Base-by-base conservation (phyloP, 139 green algal species). In the Gonium pectorale region DNA sequence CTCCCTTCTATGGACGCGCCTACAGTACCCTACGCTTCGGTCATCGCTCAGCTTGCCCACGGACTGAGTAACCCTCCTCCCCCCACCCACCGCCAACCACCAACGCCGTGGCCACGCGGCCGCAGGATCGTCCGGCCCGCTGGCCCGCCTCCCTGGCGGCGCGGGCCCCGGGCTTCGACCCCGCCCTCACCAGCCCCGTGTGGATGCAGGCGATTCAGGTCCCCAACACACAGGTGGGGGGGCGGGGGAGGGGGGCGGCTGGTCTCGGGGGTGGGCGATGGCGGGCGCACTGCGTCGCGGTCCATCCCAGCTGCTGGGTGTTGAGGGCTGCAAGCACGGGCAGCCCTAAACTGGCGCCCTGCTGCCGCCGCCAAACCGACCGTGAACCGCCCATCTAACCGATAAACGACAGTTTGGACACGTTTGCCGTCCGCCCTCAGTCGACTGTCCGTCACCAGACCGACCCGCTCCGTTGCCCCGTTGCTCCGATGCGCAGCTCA, bases 151-250 rank as follows among this genome's bases (percentile, higher is more conserved):
- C 49, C 49, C 49, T 56, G 13, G 49, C 49, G 13, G 13, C 49
- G 13, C 49, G 17, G 13, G 49, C 49, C 17, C 49, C 49, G 49
- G 49, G 49, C 17, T 56, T 56, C 49, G 17, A 56, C 13, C 49
- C n/a, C n/a, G n/a, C 49, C 13, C 17, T 56, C 49, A 56, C 13
- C 13, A 67, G 17, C 60, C 29, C 60, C 8, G 60, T 67, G 29
- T 67, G 60, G 60, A 67, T 37, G 29, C 60, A 67, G n/a, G n/a
- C 60, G 29, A 37, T 67, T 9, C 60, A 67, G n/a, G 60, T 67
- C 8, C 60, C 60, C 27, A 67, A 67, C 60, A 40, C 60, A 38
- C 26, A 67, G 60, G 60, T 67, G 5, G 29, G 60, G 5, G 60
- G 49, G 49, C 17, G 13, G 49, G 49, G 49, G 17, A 13, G 49